phyloP scores from a whole-genome alignment of 352 stramenopile species.

The Blastocystis sp. region DNA sequence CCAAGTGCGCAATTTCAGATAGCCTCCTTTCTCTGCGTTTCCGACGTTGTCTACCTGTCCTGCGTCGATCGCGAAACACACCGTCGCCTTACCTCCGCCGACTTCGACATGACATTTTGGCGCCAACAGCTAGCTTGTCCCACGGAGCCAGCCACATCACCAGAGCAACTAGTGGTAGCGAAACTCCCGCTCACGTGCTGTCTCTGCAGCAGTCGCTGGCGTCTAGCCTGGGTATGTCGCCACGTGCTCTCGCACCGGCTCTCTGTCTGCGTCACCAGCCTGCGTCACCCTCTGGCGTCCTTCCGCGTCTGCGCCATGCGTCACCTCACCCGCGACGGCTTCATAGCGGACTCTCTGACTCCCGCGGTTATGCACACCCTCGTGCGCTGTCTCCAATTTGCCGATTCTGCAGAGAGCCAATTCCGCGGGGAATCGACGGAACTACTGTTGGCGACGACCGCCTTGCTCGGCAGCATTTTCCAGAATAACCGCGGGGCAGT shows the following conservation, averaged over 20 bases:
- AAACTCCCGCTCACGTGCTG: not conserved
- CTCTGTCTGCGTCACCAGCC: not conserved
- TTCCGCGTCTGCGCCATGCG: not conserved
- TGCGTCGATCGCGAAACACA: slow-evolving; percentile 17
- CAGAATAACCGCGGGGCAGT: not conserved
- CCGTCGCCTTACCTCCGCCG: slow-evolving; percentile 2
- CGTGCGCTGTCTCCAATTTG: slow-evolving; percentile 48
- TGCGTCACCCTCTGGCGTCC: not conserved
- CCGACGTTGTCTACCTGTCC: not conserved
- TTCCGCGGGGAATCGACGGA: not conserved
- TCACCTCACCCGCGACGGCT: not conserved
- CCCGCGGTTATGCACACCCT: not conserved
- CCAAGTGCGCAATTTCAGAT: slow-evolving; percentile 1
- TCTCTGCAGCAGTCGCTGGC: not conserved
- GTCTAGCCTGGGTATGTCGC: not conserved
- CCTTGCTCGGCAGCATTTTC: not conserved
- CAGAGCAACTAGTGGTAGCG: no score
- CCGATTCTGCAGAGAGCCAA: not conserved
- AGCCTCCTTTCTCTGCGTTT: not conserved
- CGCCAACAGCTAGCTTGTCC: no score
- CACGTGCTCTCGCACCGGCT: not conserved
- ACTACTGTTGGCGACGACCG: not conserved
- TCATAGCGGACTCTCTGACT: not conserved
- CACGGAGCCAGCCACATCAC: no score
- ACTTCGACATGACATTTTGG: slow-evolving; percentile 36